Conservation (phyloP, 768 basidiomycete genomes). For the Mycena filopes region DNA sequence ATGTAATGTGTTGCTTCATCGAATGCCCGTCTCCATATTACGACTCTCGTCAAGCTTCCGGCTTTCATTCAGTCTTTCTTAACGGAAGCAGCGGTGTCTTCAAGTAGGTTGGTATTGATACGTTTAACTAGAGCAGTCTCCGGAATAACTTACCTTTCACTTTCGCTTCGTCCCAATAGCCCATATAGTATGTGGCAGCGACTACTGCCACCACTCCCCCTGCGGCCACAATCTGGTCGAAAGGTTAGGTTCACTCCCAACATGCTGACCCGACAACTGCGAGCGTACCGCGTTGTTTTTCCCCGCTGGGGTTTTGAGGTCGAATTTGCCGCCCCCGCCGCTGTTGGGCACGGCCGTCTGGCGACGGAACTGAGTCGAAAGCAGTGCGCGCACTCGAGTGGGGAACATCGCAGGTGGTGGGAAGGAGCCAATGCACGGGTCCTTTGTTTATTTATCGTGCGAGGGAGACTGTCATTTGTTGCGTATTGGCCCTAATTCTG, state of each 20-base stretch:
- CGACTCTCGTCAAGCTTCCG: no score
- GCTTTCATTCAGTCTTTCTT: constrained; percentile 11
- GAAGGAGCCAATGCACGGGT: neutral
- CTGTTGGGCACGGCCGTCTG: constrained; percentile 12
- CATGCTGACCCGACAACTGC: no score
- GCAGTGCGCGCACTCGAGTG: constrained; percentile 19
- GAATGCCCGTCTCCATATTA: no score
- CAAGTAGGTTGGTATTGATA: neutral
- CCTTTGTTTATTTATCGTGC: neutral
- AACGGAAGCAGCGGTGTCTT: constrained; percentile 5
- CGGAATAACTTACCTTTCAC: constrained; percentile 12
- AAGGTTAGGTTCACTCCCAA: no score
- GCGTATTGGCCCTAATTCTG: constrained; percentile 15
- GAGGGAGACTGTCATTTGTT: constrained; percentile 15
- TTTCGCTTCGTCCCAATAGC: constrained; percentile 17
- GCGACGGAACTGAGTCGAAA: constrained; percentile 15
- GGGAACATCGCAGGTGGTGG: constrained; percentile 21
- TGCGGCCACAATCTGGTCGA: neutral
- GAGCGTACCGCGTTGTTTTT: constrained; percentile 19
- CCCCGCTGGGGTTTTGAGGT: constrained; percentile 12
- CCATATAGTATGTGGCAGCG: constrained; percentile 17
- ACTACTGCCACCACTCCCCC: neutral
- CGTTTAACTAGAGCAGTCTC: neutral
- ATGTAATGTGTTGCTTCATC: no score
- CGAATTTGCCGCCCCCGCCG: constrained; percentile 12